Evolutionary conservation across 495 filamentous ascomycete species (phyloP).

Genomic region (Letharia lupina): DNA sequence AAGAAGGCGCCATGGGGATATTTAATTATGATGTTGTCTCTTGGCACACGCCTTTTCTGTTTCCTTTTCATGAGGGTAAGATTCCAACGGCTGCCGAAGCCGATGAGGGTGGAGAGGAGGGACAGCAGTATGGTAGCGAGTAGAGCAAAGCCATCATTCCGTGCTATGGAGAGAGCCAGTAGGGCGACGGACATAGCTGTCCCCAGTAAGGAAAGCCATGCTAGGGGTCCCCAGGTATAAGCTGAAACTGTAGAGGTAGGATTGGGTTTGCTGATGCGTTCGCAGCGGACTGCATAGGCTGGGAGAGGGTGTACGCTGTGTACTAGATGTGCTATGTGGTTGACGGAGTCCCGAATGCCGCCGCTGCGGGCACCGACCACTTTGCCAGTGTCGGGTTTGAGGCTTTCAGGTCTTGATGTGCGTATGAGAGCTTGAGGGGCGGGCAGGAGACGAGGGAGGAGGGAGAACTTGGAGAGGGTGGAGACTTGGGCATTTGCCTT

Average conservation of each 20-base stretch:
- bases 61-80: conserved; percentile 33
- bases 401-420: conserved; percentile 46
- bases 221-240: conserved; percentile 31
- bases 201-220: conserved; percentile 32
- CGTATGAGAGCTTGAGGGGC: conserved; percentile 57
- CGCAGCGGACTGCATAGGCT: conserved; percentile 35
- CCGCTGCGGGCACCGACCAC: conserved; percentile 24
- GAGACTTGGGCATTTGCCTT: conserved; percentile 30
- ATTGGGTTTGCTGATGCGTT: conserved; percentile 29
- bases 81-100: conserved; percentile 36
- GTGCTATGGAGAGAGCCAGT: conserved; percentile 30
- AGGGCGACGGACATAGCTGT: conserved; percentile 30
- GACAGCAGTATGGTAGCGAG: conserved; percentile 37
- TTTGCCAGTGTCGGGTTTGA: conserved; percentile 19
- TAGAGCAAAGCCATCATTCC: conserved; percentile 36
- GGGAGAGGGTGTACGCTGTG: conserved; percentile 25
- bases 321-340: conserved; percentile 25
- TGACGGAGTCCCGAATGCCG: conserved; percentile 16
- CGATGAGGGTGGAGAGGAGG: conserved; percentile 37
- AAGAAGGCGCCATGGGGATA: conserved; percentile 55
- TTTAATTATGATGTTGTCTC: conserved; percentile 52
- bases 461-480: conserved; percentile 29
- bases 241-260: conserved; percentile 17
- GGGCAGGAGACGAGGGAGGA: conserved; percentile 52
- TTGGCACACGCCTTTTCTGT: conserved; percentile 41